phyloP scores from a whole-genome alignment of 768 basidiomycete genomes.

The Leccinum sublutescens region DNA sequence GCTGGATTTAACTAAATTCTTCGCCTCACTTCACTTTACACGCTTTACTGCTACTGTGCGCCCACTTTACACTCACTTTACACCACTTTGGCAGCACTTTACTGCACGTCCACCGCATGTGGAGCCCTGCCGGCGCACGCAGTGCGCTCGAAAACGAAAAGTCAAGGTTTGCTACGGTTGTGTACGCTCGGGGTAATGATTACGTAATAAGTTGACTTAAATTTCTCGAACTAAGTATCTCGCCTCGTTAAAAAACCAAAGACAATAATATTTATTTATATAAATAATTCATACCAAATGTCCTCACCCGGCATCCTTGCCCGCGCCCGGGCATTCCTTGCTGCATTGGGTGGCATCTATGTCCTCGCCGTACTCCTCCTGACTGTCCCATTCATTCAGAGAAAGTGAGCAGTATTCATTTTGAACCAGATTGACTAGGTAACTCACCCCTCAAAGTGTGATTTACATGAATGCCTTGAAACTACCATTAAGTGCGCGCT shows the following conservation, averaged over 20 bases:
- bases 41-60: no score
- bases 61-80: no score
- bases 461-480: conserved; percentile 68
- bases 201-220: no score
- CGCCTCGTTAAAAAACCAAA: not conserved
- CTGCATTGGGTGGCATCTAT: conserved; percentile 54
- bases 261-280: not conserved
- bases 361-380: conserved; percentile 50
- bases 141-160: no score
- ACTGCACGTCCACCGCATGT: no score
- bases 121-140: no score
- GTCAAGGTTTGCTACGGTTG: no score
- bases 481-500: conserved; percentile 62
- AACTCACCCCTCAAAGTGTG: conserved; percentile 37
- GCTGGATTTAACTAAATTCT: no score
- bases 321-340: conserved; percentile 32
- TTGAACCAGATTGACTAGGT: conserved; percentile 12
- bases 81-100: no score
- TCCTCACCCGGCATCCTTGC: conserved; percentile 18
- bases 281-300: not conserved
- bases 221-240: no score
- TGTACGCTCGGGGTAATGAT: no score
- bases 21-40: no score
- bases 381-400: conserved; percentile 63
- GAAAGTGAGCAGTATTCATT: conserved; percentile 47